phyloP scores from a whole-genome alignment of 2,329 filamentous ascomycete species.

The Neofusicoccum sp. region DNA sequence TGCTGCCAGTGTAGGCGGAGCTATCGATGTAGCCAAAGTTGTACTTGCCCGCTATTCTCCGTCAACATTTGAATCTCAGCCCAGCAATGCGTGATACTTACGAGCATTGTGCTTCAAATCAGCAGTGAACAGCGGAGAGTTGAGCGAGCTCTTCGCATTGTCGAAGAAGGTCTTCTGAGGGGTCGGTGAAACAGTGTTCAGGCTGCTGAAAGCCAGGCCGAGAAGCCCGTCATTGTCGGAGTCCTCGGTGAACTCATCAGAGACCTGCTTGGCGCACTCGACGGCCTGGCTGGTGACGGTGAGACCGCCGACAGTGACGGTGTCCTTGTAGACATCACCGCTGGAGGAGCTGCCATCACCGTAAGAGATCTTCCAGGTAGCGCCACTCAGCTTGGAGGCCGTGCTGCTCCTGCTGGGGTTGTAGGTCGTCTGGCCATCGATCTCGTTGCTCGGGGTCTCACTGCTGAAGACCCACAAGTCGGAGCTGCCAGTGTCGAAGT shows the following conservation, averaged over 20 bases:
- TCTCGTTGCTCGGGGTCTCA: background rate
- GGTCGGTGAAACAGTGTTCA: slow-evolving; percentile 59
- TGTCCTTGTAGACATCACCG: slow-evolving; percentile 68
- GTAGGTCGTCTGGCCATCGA: slow-evolving; percentile 61
- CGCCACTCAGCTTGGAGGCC: slow-evolving; percentile 37
- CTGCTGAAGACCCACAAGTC: slow-evolving; percentile 57
- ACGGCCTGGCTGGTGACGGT: slow-evolving; percentile 65
- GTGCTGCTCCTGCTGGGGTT: slow-evolving; percentile 46
- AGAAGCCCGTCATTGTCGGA: slow-evolving; percentile 60
- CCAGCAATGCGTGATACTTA: slow-evolving; percentile 11
- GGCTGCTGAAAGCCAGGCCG: slow-evolving; percentile 61
- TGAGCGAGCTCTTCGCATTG: slow-evolving; percentile 56
- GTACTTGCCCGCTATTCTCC: slow-evolving; percentile 45
- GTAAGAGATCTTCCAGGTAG: slow-evolving; percentile 64
- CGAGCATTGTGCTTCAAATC: slow-evolving; percentile 55
- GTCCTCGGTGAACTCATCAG: slow-evolving; percentile 48
- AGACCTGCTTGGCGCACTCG: slow-evolving; percentile 64
- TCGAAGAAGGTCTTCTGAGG: slow-evolving; percentile 62
- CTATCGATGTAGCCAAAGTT: slow-evolving; percentile 64
- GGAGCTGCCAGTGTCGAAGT: slow-evolving; percentile 71
- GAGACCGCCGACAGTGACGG: slow-evolving; percentile 62
- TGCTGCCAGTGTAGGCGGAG: slow-evolving; percentile 59
- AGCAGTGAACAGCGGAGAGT: slow-evolving; percentile 60
- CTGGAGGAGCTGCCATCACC: slow-evolving; percentile 67
- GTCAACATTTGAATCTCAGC: background rate